Conservation (phyloP, 768 basidiomycete genomes). For the Mrakia blollopis region DNA sequence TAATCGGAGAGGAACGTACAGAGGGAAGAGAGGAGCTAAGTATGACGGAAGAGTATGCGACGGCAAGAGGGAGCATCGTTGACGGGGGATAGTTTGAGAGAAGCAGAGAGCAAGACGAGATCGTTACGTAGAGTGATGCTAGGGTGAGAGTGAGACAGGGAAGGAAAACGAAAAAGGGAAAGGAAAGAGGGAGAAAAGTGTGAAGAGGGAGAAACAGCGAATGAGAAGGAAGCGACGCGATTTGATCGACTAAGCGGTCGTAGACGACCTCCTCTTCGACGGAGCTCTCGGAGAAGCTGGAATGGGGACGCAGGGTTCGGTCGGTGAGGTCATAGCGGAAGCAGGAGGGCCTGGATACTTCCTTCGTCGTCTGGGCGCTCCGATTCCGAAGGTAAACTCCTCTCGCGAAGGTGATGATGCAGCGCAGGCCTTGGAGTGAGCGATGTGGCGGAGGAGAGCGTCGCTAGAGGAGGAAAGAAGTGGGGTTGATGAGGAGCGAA, state of each 20-base stretch:
- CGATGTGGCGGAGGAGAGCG: constrained; percentile 26
- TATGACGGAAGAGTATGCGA: too few relatives aligned
- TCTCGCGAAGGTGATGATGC: constrained; percentile 11
- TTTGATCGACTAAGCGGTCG: not conserved
- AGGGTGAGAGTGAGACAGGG: not conserved
- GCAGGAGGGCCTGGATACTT: not conserved
- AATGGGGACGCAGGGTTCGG: not conserved
- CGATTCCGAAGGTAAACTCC: constrained; percentile 18
- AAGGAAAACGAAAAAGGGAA: not conserved
- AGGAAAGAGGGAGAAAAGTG: not conserved
- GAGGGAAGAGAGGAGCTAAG: too few relatives aligned
- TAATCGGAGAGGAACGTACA: too few relatives aligned
- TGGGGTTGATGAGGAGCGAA: not conserved
- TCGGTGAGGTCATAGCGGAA: not conserved
- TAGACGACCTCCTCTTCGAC: not conserved
- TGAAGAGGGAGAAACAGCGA: not conserved
- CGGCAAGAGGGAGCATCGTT: too few relatives aligned
- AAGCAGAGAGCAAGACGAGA: too few relatives aligned
- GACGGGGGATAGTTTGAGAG: too few relatives aligned
- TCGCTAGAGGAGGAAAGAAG: constrained; percentile 2
- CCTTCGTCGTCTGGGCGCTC: not conserved
- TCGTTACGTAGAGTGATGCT: too few relatives aligned
- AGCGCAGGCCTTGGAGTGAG: constrained; percentile 6
- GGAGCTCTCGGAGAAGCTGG: not conserved
- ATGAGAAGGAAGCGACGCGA: not conserved